Conservation (phyloP, 225 moss, liverwort and hornwort genomes). For the Sphagnum tenellum region DNA sequence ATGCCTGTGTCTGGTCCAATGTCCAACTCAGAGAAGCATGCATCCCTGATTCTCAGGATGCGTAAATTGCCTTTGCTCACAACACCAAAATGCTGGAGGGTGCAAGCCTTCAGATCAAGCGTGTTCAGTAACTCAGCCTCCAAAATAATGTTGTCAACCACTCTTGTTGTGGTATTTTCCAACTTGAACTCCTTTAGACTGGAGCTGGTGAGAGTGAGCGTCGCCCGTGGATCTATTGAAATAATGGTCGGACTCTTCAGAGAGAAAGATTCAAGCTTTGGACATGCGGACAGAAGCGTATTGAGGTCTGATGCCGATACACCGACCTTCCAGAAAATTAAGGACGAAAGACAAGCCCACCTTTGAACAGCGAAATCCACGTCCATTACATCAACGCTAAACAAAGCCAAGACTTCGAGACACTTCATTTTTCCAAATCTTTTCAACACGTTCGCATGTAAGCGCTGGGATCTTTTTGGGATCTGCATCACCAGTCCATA, state of each 20-base stretch:
- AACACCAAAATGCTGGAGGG: constrained; percentile 48
- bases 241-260: constrained; percentile 25
- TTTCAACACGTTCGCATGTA: too few relatives aligned
- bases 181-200: constrained; percentile 31
- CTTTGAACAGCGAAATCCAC: constrained; percentile 35
- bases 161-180: constrained; percentile 20
- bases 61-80: constrained; percentile 55
- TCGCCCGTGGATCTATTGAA: constrained; percentile 17
- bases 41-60: constrained; percentile 42
- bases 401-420: too few relatives aligned
- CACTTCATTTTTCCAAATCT: too few relatives aligned
- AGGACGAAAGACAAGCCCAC: constrained; percentile 48
- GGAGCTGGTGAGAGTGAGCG: constrained; percentile 45
- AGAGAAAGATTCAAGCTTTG: constrained; percentile 56
- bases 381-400: too few relatives aligned
- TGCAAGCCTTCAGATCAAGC: constrained; percentile 39
- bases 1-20: constrained; percentile 41
- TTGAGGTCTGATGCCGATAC: constrained; percentile 53
- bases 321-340: constrained; percentile 50
- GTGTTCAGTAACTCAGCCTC: constrained; percentile 56
- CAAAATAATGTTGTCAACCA: constrained; percentile 32
- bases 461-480: too few relatives aligned
- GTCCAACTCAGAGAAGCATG: constrained; percentile 29
- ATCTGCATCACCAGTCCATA: too few relatives aligned
- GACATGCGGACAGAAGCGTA: constrained; percentile 58